phyloP scores from a whole-genome alignment of 306 rosid species.

The Prunus armeniaca region DNA sequence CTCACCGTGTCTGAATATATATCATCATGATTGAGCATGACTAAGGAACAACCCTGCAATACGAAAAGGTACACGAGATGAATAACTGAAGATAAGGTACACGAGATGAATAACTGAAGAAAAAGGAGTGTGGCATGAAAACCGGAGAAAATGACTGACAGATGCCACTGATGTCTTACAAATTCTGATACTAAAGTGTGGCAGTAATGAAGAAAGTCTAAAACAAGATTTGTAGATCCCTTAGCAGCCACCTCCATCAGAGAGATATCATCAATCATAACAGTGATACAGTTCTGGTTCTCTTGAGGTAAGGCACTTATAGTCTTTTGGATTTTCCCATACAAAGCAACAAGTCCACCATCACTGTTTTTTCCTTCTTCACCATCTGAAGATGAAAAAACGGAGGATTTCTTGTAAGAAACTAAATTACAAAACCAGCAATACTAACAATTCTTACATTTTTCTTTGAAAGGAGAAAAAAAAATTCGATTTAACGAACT shows the following conservation, averaged over 20 bases:
- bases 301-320: constrained; percentile 45
- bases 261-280: constrained; percentile 77
- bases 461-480: not conserved
- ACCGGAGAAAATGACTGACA: not conserved
- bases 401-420: not conserved
- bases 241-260: constrained; percentile 83
- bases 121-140: constrained; percentile 5
- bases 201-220: constrained; percentile 91
- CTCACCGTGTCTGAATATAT: constrained; percentile 50
- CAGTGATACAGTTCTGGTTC: constrained; percentile 42
- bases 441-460: not conserved
- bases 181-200: constrained; percentile 65
- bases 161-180: constrained; percentile 41
- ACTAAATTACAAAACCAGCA: not conserved
- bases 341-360: constrained; percentile 57
- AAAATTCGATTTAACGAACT: not conserved
- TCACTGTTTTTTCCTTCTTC: constrained; percentile 34
- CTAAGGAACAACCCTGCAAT: constrained; percentile 65
- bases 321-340: constrained; percentile 58
- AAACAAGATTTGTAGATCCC: constrained; percentile 64
- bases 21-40: constrained; percentile 76
- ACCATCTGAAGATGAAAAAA: constrained; percentile 26
- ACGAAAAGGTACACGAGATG: constrained; percentile 16
- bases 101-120: constrained; percentile 1
- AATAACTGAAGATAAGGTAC: constrained; percentile 8